phyloP scores from a whole-genome alignment of 176 grass and related monocot species.

The Typha latifolia region DNA sequence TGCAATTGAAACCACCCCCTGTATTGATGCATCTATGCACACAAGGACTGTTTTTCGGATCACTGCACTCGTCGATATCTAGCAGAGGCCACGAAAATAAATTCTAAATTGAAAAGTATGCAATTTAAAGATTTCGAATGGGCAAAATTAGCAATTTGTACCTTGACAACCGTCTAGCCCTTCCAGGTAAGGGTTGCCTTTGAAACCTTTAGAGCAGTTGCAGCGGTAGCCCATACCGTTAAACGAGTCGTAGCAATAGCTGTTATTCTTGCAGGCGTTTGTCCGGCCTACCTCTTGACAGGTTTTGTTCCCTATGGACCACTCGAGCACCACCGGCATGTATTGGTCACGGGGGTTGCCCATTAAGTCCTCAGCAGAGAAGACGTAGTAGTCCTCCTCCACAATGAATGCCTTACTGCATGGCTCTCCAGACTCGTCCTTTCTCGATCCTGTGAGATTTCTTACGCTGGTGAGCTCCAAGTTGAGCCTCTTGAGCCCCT shows the following conservation, averaged over 20 bases:
- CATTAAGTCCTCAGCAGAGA: background rate
- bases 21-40: background rate
- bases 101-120: too few relatives aligned
- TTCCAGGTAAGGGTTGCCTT: constrained; percentile 26
- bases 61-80: constrained; percentile 26
- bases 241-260: constrained; percentile 15
- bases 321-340: constrained; percentile 21
- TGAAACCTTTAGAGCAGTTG: constrained; percentile 29
- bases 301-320: constrained; percentile 15
- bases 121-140: too few relatives aligned
- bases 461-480: constrained; percentile 26
- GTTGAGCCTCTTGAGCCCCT: constrained; percentile 17
- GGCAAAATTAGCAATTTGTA: background rate
- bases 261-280: constrained; percentile 7
- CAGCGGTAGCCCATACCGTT: constrained; percentile 28
- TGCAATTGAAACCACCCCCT: background rate
- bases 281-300: constrained; percentile 9
- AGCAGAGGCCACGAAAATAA: background rate
- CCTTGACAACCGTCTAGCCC: constrained; percentile 5
- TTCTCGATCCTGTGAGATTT: background rate
- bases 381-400: background rate
- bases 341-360: background rate
- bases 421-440: background rate
- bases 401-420: constrained; percentile 24
- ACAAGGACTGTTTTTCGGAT: constrained; percentile 1